Evolutionary conservation across 164 flowering plant species (phyloP).

Genomic region (Liquidambar formosana): DNA sequence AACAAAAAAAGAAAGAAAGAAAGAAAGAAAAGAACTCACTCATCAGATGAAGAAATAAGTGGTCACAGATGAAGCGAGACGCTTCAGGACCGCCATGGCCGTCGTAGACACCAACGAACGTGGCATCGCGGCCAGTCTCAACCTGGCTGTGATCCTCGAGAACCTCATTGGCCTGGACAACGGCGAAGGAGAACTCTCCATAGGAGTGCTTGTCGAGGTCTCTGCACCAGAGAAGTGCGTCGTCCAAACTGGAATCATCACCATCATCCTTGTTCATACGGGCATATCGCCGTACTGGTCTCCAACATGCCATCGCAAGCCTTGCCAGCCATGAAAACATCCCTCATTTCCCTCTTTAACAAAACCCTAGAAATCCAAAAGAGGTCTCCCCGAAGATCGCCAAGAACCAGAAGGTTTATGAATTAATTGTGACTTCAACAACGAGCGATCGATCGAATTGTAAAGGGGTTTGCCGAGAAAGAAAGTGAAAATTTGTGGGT

Average conservation of each 20-base stretch:
- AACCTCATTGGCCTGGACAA: conserved; percentile 67
- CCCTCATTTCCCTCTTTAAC: conserved; percentile 67
- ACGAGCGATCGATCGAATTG: background rate
- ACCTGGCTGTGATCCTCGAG: conserved; percentile 88
- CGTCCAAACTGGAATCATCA: conserved; percentile 14
- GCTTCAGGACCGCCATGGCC: conserved; percentile 90
- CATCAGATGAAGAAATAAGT: conserved; percentile 53
- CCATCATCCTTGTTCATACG: conserved; percentile 71
- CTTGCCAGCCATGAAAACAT: conserved; percentile 72
- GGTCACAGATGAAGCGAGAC: conserved; percentile 54
- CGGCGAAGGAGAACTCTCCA: conserved; percentile 78
- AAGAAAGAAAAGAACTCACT: conserved; percentile 38
- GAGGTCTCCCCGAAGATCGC: too few relatives aligned
- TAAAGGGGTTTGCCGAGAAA: background rate
- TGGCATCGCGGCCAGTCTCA: conserved; percentile 48
- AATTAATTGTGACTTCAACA: too few relatives aligned
- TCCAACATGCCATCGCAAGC: conserved; percentile 48
- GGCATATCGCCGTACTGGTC: conserved; percentile 59
- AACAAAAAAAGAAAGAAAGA: conserved; percentile 5
- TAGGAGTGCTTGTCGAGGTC: conserved; percentile 58
- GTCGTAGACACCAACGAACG: conserved; percentile 80
- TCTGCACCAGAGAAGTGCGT: conserved; percentile 56
- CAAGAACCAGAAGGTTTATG: too few relatives aligned
- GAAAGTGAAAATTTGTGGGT: background rate
- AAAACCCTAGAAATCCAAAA: conserved; percentile 4